A percentile compares a stretch with the other conserved stretches of the same genome.
Conservation (phyloP, 2,329 filamentous ascomycete genomes). For the Epichloe sp. region DNA sequence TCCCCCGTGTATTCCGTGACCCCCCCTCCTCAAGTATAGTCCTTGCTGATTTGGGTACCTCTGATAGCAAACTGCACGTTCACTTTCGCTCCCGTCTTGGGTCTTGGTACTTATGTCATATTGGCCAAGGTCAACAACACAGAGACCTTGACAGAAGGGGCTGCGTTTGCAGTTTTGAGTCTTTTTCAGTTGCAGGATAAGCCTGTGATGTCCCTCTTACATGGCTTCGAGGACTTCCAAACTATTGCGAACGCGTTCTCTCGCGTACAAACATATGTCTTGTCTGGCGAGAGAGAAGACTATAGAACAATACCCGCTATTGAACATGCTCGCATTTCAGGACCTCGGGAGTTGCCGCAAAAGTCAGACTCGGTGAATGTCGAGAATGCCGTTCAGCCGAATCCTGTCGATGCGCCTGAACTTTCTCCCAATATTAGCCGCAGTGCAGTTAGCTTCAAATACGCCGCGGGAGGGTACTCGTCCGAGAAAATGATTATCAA, state of each 20-base stretch:
- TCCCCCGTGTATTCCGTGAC: background rate
- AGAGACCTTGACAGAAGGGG: conserved; percentile 9
- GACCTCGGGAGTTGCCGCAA: background rate
- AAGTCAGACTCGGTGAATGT: background rate
- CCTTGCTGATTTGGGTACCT: conserved; percentile 5
- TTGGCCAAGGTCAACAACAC: conserved; percentile 6
- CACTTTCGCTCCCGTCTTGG: conserved; percentile 10
- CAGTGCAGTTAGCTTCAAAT: background rate
- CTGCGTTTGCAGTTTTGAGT: conserved; percentile 11
- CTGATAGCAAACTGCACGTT: conserved; percentile 5
- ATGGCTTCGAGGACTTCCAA: conserved; percentile 11
- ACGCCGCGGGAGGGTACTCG: conserved; percentile 7
- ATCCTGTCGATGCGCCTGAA: background rate
- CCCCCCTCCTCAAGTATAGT: background rate
- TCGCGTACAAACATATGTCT: conserved; percentile 11
- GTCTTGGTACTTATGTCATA: conserved; percentile 8
- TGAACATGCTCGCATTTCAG: background rate
- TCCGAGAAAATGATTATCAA: conserved; percentile 1
- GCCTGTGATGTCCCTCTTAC: conserved; percentile 9
- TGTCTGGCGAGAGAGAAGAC: conserved; percentile 9
- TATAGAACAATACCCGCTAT: background rate
- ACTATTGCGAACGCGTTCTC: conserved; percentile 11
- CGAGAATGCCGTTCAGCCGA: background rate
- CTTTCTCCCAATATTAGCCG: background rate
- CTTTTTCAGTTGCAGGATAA: conserved; percentile 11